Base-by-base conservation (phyloP, 768 basidiomycete species). In the Leucocoprinus birnbaumii region DNA sequence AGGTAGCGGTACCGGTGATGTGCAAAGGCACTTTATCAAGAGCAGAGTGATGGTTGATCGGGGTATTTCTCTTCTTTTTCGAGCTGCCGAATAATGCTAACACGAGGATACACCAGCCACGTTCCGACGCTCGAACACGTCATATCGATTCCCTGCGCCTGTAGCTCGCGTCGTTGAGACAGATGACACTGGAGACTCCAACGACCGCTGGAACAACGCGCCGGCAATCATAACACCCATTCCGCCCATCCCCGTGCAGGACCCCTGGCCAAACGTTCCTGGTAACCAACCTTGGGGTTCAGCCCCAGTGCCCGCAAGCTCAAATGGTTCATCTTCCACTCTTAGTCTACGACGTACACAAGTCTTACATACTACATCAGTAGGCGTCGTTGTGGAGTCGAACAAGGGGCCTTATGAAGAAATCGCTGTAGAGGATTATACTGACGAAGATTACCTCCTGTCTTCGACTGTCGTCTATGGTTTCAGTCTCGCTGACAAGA, bases 11-110 rank as follows among this genome's bases (percentile, higher is more conserved):
- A 31, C 31, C 11, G 31, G 31, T 31, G 31, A 31, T 5, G 51
- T 73, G n/a, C 46, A 76, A 50, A 80, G 77, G 58, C 80, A 81
- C 53, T 82, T 77, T 53, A 82, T 85, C 42, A 55, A 72, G 40
- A 76, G 82, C 41, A 71, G 84, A 16, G 77, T 85, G 52, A 85
- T 86, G 82, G 68, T 86, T 41, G 85, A 86, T 61, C 66, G 81
- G 63, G 73, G 79, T 80, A 59, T 22, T 65, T 63, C 18, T 57
- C 22, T 24, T 7, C 43, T 43, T 31, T 24, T 35, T 11, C 18
- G n/a, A n/a, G n/a, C 43, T 14, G 2, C 16, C 11, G 27, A 2
- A 16, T 41, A 41, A n/a, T n/a, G n/a, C n/a, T 18, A 27, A n/a
- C n/a, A 48, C 55, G 41, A 56, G 53, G n/a, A 22, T 11, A 31